Evolutionary conservation across 2,329 filamentous ascomycete genomes (phyloP).

Genomic region (Paraconiothyrium brasiliense): DNA sequence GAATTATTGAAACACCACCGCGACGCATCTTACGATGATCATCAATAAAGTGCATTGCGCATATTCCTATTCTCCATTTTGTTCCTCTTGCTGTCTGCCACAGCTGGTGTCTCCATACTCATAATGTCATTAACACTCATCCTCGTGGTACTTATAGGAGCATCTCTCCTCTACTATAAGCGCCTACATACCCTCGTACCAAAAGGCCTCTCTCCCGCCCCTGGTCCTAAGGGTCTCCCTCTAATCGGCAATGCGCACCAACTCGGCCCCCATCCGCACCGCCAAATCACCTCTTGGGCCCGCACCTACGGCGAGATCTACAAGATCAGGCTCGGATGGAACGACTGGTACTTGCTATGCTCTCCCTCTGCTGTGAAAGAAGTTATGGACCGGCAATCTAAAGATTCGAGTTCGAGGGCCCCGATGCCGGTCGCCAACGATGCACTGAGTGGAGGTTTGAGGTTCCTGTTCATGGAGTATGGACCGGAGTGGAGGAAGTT

Average conservation of each 20-base stretch:
- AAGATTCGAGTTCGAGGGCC: conserved; percentile 46
- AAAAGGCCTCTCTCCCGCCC: conserved; percentile 28
- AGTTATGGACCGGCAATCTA: conserved; percentile 54
- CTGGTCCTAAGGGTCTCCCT: conserved; percentile 38
- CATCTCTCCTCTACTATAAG: conserved; percentile 25
- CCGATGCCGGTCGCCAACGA: conserved; percentile 53
- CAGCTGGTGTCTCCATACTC: conserved; percentile 3
- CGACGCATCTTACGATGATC: neutral
- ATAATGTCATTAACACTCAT: conserved; percentile 25
- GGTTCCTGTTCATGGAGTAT: conserved; percentile 56
- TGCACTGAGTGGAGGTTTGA: conserved; percentile 51
- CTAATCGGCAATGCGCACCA: conserved; percentile 43
- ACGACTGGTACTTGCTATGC: conserved; percentile 58
- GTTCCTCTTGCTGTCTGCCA: neutral
- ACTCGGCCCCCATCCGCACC: conserved; percentile 39
- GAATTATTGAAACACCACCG: conserved; percentile 2
- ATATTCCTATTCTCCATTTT: neutral
- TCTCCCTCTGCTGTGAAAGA: conserved; percentile 56
- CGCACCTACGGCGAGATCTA: conserved; percentile 57
- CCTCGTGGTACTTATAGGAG: conserved; percentile 23
- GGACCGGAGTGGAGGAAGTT: conserved; percentile 52
- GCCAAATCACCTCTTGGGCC: conserved; percentile 50
- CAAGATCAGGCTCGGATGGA: conserved; percentile 56
- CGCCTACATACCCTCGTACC: conserved; percentile 25
- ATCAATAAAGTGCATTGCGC: neutral